Evolutionary conservation across 2,329 filamentous ascomycete species (phyloP).

Genomic region (Orbilia quercus): DNA sequence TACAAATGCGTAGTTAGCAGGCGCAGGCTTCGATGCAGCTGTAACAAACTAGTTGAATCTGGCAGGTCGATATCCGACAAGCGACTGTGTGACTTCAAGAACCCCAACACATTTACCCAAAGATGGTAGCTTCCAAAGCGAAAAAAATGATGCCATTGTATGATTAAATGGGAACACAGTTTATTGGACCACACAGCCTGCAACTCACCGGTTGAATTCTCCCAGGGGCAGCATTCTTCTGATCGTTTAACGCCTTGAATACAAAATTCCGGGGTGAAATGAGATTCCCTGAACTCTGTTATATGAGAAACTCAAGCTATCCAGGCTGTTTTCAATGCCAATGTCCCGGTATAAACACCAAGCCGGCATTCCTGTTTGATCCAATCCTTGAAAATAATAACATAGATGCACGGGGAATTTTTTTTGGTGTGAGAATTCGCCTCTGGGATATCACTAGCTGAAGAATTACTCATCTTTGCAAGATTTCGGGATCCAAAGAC

Average conservation of each 20-base stretch:
- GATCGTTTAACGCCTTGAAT: slow-evolving; percentile 2
- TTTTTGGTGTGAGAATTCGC: background rate
- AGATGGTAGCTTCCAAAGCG: slow-evolving; percentile 44
- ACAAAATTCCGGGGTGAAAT: background rate
- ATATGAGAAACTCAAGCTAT: background rate
- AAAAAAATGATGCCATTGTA: slow-evolving; percentile 31
- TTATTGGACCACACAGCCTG: background rate
- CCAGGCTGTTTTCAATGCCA: background rate
- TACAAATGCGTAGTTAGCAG: background rate
- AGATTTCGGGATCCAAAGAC: background rate
- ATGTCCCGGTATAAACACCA: slow-evolving; percentile 2
- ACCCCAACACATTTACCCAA: slow-evolving; percentile 47
- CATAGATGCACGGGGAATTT: background rate
- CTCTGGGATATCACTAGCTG: background rate
- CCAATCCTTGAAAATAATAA: background rate
- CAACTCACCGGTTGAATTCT: background rate
- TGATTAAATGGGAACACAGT: slow-evolving; percentile 5
- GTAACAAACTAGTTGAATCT: slow-evolving; percentile 23
- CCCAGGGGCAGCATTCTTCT: slow-evolving; percentile 1
- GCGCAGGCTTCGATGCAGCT: slow-evolving; percentile 15
- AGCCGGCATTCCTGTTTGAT: background rate
- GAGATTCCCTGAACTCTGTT: background rate
- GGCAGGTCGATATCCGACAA: slow-evolving; percentile 53
- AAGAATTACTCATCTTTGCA: background rate
- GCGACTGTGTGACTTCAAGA: slow-evolving; percentile 29